Base-by-base conservation (phyloP, 202 grass and related monocot genomes). In the Dendrocalamus latiflorus region DNA sequence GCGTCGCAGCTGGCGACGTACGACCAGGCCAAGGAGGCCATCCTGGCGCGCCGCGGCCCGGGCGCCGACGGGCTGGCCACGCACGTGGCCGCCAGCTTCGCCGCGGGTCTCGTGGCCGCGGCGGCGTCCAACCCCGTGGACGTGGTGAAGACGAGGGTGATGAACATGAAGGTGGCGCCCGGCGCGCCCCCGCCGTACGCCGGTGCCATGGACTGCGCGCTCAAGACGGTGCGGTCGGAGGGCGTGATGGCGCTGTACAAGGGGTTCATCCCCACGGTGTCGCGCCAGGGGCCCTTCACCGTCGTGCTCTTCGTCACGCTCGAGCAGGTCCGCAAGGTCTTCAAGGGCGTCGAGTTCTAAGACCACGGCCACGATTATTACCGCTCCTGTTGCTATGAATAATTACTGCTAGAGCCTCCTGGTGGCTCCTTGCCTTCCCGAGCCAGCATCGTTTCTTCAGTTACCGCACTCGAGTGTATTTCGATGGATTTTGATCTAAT, bases 251-350 rank as follows among this genome's bases (percentile, higher is more conserved):
- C 95, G 69, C 84, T 98, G 2, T 98, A 95, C 92, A 93, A 95
- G 83, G 95, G 95, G 0, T 98, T 98, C 87, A 86, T 98, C 82
- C 95, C 95, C 68, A 98, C 95, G 2, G 92, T 98, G 36, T 88
- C 87, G 30, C 88, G 95, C 15, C 95, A 98, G 89, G 95, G 95
- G 0, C 95, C 95, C 1, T 98, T 95, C 86, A 98, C 95, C 28
- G 85, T 98, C 6, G 96, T 99, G 44, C 93, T 99, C 81, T 99
- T 99, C 83, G 96, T 99, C 62, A 99, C 96, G 39, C 96, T 99
- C 42, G 96, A 99, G 85, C 96, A 99, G 93, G 96, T 99, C 49
- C 91, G 96, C 86, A 99, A 99, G 72, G 79, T 99, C 41, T 90
- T 99, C 78, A 94, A 91, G 81, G 96, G 85, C 70, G 81, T 90